phyloP scores from a whole-genome alignment of 495 filamentous ascomycete species.

The Astrothelium macrocarpum region DNA sequence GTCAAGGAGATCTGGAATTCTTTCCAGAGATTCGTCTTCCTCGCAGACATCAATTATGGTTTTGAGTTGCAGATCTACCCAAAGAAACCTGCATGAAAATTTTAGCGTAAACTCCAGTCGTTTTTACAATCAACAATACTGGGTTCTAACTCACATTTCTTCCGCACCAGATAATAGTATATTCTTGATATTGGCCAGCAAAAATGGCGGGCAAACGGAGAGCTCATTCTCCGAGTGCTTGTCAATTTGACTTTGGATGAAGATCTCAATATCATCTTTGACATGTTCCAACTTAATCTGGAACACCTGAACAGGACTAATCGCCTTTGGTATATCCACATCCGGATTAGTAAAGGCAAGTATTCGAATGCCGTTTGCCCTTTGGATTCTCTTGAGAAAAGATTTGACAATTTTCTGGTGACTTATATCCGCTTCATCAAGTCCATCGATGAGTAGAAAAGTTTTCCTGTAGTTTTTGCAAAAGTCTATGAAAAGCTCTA shows the following conservation, averaged over 20 bases:
- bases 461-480: slow-evolving; percentile 11
- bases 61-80: slow-evolving; percentile 26
- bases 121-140: too few species aligned
- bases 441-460: slow-evolving; percentile 24
- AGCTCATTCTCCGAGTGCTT: slow-evolving; percentile 14
- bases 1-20: slow-evolving; percentile 17
- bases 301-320: slow-evolving; percentile 9
- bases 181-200: slow-evolving; percentile 15
- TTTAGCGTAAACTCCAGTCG: too few species aligned
- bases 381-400: slow-evolving; percentile 18
- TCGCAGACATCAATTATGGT: slow-evolving; percentile 22
- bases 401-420: slow-evolving; percentile 14
- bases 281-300: slow-evolving; percentile 15
- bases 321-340: slow-evolving; percentile 16
- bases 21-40: slow-evolving; percentile 13
- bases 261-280: slow-evolving; percentile 13
- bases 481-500: neutral
- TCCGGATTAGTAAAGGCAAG: slow-evolving; percentile 19
- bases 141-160: slow-evolving; percentile 18
- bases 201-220: slow-evolving; percentile 15
- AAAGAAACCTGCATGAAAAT: slow-evolving; percentile 27
- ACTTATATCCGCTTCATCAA: slow-evolving; percentile 20
- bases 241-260: slow-evolving; percentile 12
- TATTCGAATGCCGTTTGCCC: slow-evolving; percentile 14
- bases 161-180: slow-evolving; percentile 12